These are phyloP conservation scores for Neurospora tetraspora DNA, from an alignment of 495 filamentous ascomycete species.

Conservation along the genomic window DNA sequence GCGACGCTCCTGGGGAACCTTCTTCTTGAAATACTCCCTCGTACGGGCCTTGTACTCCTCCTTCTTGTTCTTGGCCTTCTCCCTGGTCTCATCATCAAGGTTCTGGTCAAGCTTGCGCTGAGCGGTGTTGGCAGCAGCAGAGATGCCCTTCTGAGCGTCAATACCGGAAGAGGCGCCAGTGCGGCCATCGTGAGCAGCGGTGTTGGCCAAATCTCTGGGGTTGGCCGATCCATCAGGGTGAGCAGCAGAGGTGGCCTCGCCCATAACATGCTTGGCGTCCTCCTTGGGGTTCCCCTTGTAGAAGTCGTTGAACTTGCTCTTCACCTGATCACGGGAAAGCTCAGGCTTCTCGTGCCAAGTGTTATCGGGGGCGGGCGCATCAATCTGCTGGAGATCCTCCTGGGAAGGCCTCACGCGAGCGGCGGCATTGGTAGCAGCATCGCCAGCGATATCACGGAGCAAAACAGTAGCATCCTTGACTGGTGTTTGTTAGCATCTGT, in stretches of 20 bases:
- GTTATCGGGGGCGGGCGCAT: slow-evolving; percentile 77
- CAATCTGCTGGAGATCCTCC: slow-evolving; percentile 68
- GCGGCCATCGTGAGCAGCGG: slow-evolving; percentile 18
- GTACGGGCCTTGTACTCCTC: slow-evolving; percentile 47
- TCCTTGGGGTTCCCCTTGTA: slow-evolving; percentile 46
- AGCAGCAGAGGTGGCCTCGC: slow-evolving; percentile 16
- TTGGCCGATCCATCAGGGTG: slow-evolving; percentile 18
- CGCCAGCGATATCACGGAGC: slow-evolving; percentile 80
- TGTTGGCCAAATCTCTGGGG: slow-evolving; percentile 13
- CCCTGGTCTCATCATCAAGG: slow-evolving; percentile 52
- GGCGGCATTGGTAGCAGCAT: slow-evolving; percentile 79
- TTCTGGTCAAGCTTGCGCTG: slow-evolving; percentile 41
- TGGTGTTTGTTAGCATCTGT: slow-evolving; percentile 46
- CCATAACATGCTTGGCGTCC: slow-evolving; percentile 34
- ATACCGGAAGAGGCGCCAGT: slow-evolving; percentile 34
- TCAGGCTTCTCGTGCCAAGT: slow-evolving; percentile 88
- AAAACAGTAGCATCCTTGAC: slow-evolving; percentile 81
- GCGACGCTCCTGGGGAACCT: slow-evolving; percentile 88
- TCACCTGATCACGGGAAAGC: slow-evolving; percentile 59
- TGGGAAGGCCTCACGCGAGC: slow-evolving; percentile 65
- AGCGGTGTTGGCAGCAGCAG: slow-evolving; percentile 39
- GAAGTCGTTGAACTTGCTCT: slow-evolving; percentile 49
- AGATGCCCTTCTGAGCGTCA: slow-evolving; percentile 42
- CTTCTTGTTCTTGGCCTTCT: slow-evolving; percentile 30
- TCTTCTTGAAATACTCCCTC: slow-evolving; percentile 64